phyloP scores from a whole-genome alignment of 805 yeast species.

The Saccharomycopsis babjevae region DNA sequence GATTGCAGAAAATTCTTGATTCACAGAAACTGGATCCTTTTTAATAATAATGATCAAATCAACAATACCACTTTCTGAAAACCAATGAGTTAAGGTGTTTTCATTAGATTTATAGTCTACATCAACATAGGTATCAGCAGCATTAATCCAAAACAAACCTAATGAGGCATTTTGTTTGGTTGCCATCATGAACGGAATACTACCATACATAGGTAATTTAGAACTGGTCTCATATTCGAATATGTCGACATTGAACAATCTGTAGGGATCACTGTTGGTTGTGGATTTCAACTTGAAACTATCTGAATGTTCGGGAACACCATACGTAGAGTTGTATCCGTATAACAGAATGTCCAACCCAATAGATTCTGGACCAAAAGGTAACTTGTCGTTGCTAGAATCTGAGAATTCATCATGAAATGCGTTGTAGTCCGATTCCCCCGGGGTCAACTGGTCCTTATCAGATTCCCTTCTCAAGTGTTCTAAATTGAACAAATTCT shows the following conservation, averaged over 20 bases:
- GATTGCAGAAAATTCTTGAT: conserved; percentile 50
- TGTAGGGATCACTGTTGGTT: conserved; percentile 54
- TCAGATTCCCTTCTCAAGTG: conserved; percentile 52
- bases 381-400: conserved; percentile 50
- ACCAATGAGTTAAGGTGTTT: conserved; percentile 68
- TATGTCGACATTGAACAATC: conserved; percentile 87
- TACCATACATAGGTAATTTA: conserved; percentile 86
- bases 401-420: conserved; percentile 68
- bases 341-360: conserved; percentile 66
- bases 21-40: conserved; percentile 43
- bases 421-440: conserved; percentile 55
- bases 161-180: conserved; percentile 45
- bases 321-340: conserved; percentile 59
- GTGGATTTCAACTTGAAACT: conserved; percentile 68
- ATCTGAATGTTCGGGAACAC: conserved; percentile 97
- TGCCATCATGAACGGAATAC: conserved; percentile 81
- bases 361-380: conserved; percentile 83
- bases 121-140: conserved; percentile 89
- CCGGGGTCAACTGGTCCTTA: conserved; percentile 35
- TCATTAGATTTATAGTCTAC: conserved; percentile 33
- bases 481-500: conserved; percentile 68
- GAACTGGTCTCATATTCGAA: conserved; percentile 85
- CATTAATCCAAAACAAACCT: conserved; percentile 85
- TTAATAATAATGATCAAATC: conserved; percentile 67
- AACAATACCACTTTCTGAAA: conserved; percentile 79